Evolutionary conservation across 2,329 filamentous ascomycete genomes (phyloP).

Genomic region (Stemphylium vesicarium): DNA sequence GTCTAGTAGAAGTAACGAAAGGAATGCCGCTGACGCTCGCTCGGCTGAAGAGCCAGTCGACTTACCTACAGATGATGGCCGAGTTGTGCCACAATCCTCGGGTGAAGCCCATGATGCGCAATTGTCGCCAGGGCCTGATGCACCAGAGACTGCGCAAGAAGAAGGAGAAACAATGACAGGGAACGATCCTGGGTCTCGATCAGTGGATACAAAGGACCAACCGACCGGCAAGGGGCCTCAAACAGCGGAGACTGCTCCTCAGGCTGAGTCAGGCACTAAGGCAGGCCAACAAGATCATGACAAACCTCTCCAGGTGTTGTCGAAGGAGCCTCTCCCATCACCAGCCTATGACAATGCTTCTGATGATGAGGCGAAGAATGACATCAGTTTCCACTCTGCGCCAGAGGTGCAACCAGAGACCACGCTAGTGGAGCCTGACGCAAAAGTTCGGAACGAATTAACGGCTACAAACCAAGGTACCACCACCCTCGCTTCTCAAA

Average conservation of each 20-base stretch:
- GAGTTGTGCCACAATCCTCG: background rate
- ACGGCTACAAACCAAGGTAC: slow-evolving; percentile 11
- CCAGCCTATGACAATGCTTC: slow-evolving; percentile 14
- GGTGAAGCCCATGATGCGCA: background rate
- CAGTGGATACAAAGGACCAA: background rate
- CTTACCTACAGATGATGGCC: background rate
- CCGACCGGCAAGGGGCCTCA: background rate
- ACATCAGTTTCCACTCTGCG: slow-evolving; percentile 33
- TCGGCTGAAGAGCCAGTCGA: background rate
- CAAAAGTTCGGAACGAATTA: background rate
- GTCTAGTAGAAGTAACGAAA: background rate
- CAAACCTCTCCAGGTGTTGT: background rate
- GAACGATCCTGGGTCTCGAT: background rate
- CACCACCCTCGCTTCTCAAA: background rate
- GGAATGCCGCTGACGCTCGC: background rate
- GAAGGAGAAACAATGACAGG: too few relatives aligned
- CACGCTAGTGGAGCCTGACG: slow-evolving; percentile 5
- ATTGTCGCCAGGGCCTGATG: background rate
- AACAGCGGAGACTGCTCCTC: background rate
- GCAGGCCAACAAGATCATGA: background rate
- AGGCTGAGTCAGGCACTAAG: background rate
- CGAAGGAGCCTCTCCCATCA: background rate
- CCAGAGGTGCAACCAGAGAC: slow-evolving; percentile 26
- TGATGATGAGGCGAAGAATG: slow-evolving; percentile 34
- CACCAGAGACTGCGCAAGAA: too few relatives aligned